phyloP scores from a whole-genome alignment of 768 basidiomycete species.

The Pulveroboletus sp. region DNA sequence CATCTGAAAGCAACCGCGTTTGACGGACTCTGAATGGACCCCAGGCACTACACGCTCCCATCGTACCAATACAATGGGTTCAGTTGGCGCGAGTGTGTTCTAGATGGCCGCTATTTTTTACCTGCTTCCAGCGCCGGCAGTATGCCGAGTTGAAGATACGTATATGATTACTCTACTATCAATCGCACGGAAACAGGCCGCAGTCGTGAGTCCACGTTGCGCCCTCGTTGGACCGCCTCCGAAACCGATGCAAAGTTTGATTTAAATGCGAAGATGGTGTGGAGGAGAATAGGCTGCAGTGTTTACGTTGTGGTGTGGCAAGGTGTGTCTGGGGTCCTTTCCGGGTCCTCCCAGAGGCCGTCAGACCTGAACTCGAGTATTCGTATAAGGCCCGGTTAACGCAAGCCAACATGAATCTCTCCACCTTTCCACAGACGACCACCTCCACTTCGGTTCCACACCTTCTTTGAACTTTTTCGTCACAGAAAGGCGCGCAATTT shows the following conservation, averaged over 20 bases:
- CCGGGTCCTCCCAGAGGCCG: constrained; percentile 17
- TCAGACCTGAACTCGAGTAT: constrained; percentile 26
- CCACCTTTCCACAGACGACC: constrained; percentile 39
- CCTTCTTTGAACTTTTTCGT: constrained; percentile 8
- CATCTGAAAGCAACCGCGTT: constrained; percentile 20
- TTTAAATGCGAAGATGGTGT: background rate
- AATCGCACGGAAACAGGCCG: constrained; percentile 2
- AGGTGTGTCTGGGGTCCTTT: constrained; percentile 30
- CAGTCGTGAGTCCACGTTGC: constrained; percentile 6
- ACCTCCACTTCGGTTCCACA: constrained; percentile 22
- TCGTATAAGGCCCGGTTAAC: constrained; percentile 59
- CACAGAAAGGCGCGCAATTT: constrained; percentile 11
- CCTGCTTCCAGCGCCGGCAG: background rate
- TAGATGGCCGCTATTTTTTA: constrained; percentile 5
- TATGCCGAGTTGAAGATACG: constrained; percentile 10
- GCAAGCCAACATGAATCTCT: constrained; percentile 49
- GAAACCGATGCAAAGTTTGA: constrained; percentile 2
- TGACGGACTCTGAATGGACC: constrained; percentile 31
- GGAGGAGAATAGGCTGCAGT: background rate
- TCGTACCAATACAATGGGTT: background rate
- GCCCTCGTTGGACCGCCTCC: background rate
- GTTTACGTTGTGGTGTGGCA: constrained; percentile 17
- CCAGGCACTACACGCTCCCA: constrained; percentile 10
- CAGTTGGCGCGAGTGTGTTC: constrained; percentile 1
- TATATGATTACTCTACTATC: constrained; percentile 1